Base-by-base conservation (phyloP, 345 rosid genomes). In the Arabidopsis suecica region DNA sequence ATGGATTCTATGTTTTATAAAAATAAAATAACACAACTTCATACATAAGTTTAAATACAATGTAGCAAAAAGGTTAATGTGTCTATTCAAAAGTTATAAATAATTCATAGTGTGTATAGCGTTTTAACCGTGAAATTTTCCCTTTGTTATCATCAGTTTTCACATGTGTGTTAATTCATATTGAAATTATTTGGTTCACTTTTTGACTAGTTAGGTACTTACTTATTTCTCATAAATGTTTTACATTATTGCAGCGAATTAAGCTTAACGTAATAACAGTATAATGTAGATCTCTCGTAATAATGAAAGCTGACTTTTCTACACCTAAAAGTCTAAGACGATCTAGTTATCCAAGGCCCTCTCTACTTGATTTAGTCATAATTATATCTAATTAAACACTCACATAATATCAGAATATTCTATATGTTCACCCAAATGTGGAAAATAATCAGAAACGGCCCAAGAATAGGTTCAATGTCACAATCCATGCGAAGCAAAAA, bases 391-490 rank as follows among this genome's bases (percentile, higher is more conserved):
- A 49, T 37, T 61, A 68, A 60, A 65, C 59, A 47, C 41, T 74
- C 72, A 47, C 59, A 65, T 40, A 38, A 10, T 7, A 50, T 28
- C 51, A 45, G 32, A 75, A 68, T 8, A 76, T 54, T 76, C 57
- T 61, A 22, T 10, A 61, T 67, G 74, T 42, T 60, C 40, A n/a
- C 69, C 63, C 33, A 60, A 51, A 60, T 61, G 14, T 41, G 65
- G 69, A 30, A 75, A 75, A 60, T 32, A 67, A 40, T 48, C 68
- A 67, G 60, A 65, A 28, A 38, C 54, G 50, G 13, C 55, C 62
- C 73, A 65, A 74, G 13, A 25, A 30, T 67, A 48, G 69, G 45
- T 33, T 50, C 68, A 20, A 20, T 40, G 61, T 36, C 67, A 71
- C 67, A n/a, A 49, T 59, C 10, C 32, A 28, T 23, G 28, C 0